Percentiles rank a stretch among this genome's conserved stretches.
Conservation (phyloP, 164 flowering plant species). For the Magnolia changhungtana region DNA sequence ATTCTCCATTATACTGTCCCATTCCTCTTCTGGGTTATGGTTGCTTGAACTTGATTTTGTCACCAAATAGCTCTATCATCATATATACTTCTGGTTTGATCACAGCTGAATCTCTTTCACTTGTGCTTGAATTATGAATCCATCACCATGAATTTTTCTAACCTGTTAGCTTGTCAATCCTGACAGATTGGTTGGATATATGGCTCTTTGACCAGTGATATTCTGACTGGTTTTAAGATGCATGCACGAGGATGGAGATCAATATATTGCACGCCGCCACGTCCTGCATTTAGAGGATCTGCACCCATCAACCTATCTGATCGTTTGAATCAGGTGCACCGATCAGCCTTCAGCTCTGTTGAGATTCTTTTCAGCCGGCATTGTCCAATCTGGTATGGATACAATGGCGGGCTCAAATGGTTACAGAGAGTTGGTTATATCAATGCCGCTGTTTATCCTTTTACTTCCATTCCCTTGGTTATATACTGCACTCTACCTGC, state of each 20-base stretch:
- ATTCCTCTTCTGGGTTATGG: too few species aligned
- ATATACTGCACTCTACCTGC: slow-evolving; percentile 32
- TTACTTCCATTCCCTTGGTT: slow-evolving; percentile 28
- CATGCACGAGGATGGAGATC: slow-evolving; percentile 40
- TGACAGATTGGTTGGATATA: slow-evolving; percentile 37
- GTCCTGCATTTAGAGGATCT: slow-evolving; percentile 28
- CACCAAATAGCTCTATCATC: too few species aligned
- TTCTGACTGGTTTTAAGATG: slow-evolving; percentile 36
- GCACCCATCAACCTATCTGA: slow-evolving; percentile 31
- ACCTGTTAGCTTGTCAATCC: neutral
- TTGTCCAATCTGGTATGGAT: slow-evolving; percentile 35
- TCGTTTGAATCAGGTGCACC: slow-evolving; percentile 27
- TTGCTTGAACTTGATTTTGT: too few species aligned
- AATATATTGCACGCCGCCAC: slow-evolving; percentile 26
- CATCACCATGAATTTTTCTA: neutral
- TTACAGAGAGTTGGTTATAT: slow-evolving; percentile 29
- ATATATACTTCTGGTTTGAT: too few species aligned
- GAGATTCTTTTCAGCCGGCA: slow-evolving; percentile 32
- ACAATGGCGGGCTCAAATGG: slow-evolving; percentile 25
- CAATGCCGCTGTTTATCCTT: slow-evolving; percentile 27
- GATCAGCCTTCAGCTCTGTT: slow-evolving; percentile 28
- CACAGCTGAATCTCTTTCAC: too few species aligned
- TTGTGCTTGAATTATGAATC: neutral
- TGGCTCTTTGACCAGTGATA: slow-evolving; percentile 25
- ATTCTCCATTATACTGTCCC: too few species aligned